These are phyloP conservation scores for Saccharomycopsis babjevae DNA, from an alignment of 805 yeast genomes.

Conservation along the genomic window DNA sequence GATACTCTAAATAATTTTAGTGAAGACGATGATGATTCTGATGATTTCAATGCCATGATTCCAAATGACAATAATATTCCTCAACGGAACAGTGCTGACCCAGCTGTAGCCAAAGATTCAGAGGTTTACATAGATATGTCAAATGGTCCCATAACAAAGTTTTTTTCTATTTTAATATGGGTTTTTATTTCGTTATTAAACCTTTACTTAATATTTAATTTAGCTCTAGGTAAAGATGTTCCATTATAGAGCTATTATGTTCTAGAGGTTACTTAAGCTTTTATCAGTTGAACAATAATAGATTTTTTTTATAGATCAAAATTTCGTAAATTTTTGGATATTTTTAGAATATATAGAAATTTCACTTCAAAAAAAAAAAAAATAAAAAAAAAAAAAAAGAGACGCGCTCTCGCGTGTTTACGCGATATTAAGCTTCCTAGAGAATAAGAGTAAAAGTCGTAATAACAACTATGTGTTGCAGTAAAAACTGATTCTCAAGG, in stretches of 20 bases:
- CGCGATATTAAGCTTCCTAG: too few species aligned
- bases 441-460: too few species aligned
- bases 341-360: not conserved
- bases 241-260: not conserved
- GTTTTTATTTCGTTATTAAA: constrained; percentile 56
- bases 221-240: constrained; percentile 31
- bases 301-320: not conserved
- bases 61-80: not conserved
- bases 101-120: constrained; percentile 3
- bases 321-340: not conserved
- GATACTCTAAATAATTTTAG: not conserved
- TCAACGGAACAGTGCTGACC: not conserved
- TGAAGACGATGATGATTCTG: not conserved
- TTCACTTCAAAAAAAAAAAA: too few species aligned
- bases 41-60: not conserved
- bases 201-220: constrained; percentile 45
- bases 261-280: not conserved
- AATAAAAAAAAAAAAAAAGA: not conserved
- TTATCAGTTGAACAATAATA: not conserved
- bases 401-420: not conserved
- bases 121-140: constrained; percentile 31
- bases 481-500: too few species aligned
- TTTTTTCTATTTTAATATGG: constrained; percentile 55
- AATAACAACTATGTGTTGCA: too few species aligned
- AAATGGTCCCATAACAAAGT: constrained; percentile 36